Evolutionary conservation across 371 early-diverging fungal genomes (phyloP), one percentile per base, ranked within the genome.

Genomic region (Rhizopus microsporus): DNA sequence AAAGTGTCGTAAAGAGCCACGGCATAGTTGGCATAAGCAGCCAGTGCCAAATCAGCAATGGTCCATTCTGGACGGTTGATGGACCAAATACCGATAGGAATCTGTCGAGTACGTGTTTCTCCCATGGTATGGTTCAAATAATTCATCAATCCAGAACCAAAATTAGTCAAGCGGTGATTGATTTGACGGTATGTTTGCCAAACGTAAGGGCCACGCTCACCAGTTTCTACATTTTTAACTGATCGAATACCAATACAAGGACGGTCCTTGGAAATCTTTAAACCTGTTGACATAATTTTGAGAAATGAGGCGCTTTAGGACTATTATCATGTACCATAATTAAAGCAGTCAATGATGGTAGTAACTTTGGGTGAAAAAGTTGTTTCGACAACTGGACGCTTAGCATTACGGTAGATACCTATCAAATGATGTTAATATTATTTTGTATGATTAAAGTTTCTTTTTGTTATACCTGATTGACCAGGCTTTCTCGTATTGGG

Each of bases 1-100:
- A 98, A 84, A 5, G 98, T 98, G 68, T 98, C 96, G 71, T 98
- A 98, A 37, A 99, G 80, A 3, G 99, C 97, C 6, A 96, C 95
- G 9, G 92, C 81, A 30, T 82, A 73, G n/a, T 84, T 64, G 53
- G 77, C 76, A 49, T 84, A 84, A 13, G 75, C 60, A 48, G 74
- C 54, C 57, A 81, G 74, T 4, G 82, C 90, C 47, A 82, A 69
- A 53, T 93, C 95, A n/a, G 89, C 67, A 30, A 95, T 81, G 23
- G 88, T 73, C 99, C 99, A 99, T 65, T 99, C 99, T 16, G 89
- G 74, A 42, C 99, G 79, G 71, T 99, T 99, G 61, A 90, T 77
- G 32, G 88, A 69, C 80, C 85, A 89, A 42, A 91, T 71, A 44
- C 90, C 90, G 16, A 90, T 62, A 37, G 82, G 78, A 9, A 75